These are phyloP conservation scores for Chlamydomonas sp. DNA, from an alignment of 139 green algal species.

Conservation along the genomic window DNA sequence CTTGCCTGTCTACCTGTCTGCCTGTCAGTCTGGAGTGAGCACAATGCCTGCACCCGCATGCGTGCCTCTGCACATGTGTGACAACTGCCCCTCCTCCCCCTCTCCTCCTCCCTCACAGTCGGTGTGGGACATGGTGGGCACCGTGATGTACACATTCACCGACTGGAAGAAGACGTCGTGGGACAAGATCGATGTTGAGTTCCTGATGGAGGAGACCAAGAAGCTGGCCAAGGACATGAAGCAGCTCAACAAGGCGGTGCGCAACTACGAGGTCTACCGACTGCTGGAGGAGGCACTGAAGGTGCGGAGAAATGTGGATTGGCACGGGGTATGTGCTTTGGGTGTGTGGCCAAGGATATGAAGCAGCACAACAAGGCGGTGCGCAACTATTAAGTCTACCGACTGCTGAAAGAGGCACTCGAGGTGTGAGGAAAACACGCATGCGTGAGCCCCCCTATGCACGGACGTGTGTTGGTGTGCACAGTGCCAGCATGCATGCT, in stretches of 20 bases:
- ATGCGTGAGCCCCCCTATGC: too few species aligned
- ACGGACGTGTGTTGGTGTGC: too few species aligned
- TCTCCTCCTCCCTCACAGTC: too few species aligned
- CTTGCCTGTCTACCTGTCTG: too few species aligned
- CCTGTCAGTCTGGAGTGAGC: too few species aligned
- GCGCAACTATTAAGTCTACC: constrained; percentile 51
- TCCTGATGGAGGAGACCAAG: constrained; percentile 77
- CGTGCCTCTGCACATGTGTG: too few species aligned
- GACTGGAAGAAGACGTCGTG: constrained; percentile 79
- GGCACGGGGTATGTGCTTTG: too few species aligned
- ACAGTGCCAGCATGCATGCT: too few species aligned
- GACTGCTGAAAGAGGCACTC: constrained; percentile 55
- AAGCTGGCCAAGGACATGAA: constrained; percentile 76
- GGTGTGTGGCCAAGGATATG: constrained; percentile 34
- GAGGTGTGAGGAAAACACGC: too few species aligned
- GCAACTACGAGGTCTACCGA: constrained; percentile 71
- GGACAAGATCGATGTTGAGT: constrained; percentile 81
- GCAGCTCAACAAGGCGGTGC: constrained; percentile 69
- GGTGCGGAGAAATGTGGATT: too few species aligned
- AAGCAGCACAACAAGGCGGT: constrained; percentile 63
- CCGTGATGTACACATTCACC: constrained; percentile 74
- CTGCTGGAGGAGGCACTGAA: constrained; percentile 76
- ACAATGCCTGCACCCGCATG: too few species aligned
- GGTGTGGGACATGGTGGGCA: constrained; percentile 37
- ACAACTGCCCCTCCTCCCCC: constrained; percentile 27